Evolutionary conservation across 352 stramenopile genomes (phyloP).

Genomic region (Phytophthora citricola): DNA sequence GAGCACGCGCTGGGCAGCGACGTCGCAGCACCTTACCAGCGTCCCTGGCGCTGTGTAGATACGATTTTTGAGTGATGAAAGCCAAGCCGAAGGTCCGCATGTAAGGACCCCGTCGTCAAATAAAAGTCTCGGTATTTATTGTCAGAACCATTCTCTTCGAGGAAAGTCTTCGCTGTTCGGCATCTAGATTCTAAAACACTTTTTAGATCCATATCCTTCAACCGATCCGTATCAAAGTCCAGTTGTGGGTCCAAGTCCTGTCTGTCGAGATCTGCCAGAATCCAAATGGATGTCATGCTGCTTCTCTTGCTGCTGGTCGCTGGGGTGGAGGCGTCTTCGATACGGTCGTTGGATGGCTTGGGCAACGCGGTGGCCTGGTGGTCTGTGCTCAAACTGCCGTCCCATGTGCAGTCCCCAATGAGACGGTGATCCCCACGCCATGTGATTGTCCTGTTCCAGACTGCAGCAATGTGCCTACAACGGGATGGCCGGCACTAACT

Average conservation of each 20-base stretch:
- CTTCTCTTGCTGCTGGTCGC: constrained; percentile 28
- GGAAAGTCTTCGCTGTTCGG: too few species aligned
- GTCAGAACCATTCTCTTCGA: constrained; percentile 5
- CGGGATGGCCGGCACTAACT: constrained; percentile 33
- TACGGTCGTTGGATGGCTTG: constrained; percentile 67
- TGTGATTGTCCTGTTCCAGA: constrained; percentile 70
- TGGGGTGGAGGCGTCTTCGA: constrained; percentile 11
- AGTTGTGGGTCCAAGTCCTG: constrained; percentile 11
- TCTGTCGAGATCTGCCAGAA: neutral
- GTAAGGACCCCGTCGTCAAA: constrained; percentile 39
- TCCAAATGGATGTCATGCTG: constrained; percentile 1
- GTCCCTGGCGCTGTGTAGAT: constrained; percentile 32
- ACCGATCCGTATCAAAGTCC: neutral
- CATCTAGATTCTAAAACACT: too few species aligned
- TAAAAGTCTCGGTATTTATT: constrained; percentile 60
- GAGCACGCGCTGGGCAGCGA: constrained; percentile 26
- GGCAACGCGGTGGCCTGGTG: constrained; percentile 75
- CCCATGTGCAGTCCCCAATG: constrained; percentile 40
- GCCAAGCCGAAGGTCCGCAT: constrained; percentile 32
- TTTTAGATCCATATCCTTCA: too few species aligned
- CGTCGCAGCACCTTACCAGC: constrained; percentile 24
- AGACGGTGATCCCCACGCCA: constrained; percentile 45
- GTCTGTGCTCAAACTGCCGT: constrained; percentile 77
- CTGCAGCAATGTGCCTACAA: constrained; percentile 60
- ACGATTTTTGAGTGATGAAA: constrained; percentile 45